phyloP scores from a whole-genome alignment of 768 basidiomycete species.

The Tylopilus felleus region DNA sequence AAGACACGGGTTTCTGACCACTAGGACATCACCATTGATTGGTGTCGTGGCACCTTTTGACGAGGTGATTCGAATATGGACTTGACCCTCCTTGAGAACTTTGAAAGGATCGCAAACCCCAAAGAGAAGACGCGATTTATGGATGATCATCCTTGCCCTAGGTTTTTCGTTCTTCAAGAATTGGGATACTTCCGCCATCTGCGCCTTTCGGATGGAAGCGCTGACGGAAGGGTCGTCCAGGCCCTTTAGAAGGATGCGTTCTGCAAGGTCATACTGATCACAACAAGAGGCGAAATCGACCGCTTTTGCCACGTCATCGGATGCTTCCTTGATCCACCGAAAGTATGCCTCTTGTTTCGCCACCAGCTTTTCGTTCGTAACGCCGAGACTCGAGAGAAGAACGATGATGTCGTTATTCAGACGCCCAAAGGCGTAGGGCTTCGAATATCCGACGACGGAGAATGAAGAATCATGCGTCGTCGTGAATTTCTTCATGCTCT shows the following conservation, averaged over 20 bases:
- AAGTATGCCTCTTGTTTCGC: constrained; percentile 58
- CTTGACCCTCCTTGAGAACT: constrained; percentile 60
- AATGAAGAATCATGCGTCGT: constrained; percentile 56
- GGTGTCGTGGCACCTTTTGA: constrained; percentile 52
- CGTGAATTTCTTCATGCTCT: constrained; percentile 70
- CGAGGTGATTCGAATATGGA: constrained; percentile 56
- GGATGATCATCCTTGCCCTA: constrained; percentile 57
- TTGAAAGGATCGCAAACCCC: constrained; percentile 68
- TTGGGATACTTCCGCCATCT: constrained; percentile 48
- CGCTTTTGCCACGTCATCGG: constrained; percentile 45
- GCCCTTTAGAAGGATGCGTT: constrained; percentile 53
- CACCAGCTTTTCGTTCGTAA: constrained; percentile 51
- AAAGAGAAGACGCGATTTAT: constrained; percentile 58
- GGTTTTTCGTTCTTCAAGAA: constrained; percentile 53
- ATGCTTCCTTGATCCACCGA: constrained; percentile 52
- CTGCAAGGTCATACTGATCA: constrained; percentile 46
- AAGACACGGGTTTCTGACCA: constrained; percentile 67
- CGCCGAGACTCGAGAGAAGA: constrained; percentile 60
- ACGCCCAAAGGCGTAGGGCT: constrained; percentile 60
- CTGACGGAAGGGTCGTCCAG: constrained; percentile 43
- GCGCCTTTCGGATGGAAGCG: constrained; percentile 40
- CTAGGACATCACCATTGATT: constrained; percentile 58
- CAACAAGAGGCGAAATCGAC: constrained; percentile 55
- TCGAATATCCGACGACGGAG: constrained; percentile 63
- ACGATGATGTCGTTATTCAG: constrained; percentile 70